Evolutionary conservation across 495 filamentous ascomycete species (phyloP).

Genomic region (Aspergillus ellipticus): DNA sequence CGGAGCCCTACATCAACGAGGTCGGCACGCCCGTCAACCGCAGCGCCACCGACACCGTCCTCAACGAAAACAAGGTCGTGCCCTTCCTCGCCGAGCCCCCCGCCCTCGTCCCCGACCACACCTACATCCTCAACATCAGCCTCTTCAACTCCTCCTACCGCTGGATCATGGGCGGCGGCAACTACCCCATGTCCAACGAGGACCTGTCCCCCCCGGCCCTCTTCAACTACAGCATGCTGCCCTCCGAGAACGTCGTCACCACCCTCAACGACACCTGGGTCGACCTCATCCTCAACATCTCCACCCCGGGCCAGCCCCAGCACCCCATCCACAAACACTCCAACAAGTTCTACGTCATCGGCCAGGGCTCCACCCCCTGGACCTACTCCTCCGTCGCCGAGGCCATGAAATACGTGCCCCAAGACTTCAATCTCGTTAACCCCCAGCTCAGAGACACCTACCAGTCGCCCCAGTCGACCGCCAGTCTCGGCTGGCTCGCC

Average conservation of each 20-base stretch:
- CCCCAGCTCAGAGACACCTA: slow-evolving; percentile 45
- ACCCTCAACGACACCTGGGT: slow-evolving; percentile 51
- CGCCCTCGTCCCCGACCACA: neutral
- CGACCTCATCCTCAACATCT: slow-evolving; percentile 44
- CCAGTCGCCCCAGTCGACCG: slow-evolving; percentile 24
- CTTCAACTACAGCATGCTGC: slow-evolving; percentile 22
- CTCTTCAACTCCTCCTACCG: neutral
- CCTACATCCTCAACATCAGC: neutral
- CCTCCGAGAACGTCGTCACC: slow-evolving; percentile 18
- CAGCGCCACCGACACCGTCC: neutral
- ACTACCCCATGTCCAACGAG: slow-evolving; percentile 16
- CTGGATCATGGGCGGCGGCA: neutral
- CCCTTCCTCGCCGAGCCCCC: slow-evolving; percentile 9
- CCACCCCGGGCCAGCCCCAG: slow-evolving; percentile 28
- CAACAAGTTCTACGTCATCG: slow-evolving; percentile 47
- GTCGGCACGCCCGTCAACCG: slow-evolving; percentile 19
- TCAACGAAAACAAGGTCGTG: slow-evolving; percentile 19
- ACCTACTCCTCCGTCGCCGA: slow-evolving; percentile 39
- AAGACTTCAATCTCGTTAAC: slow-evolving; percentile 43
- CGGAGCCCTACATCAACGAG: slow-evolving; percentile 37
- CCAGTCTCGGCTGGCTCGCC: slow-evolving; percentile 40
- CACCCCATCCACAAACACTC: slow-evolving; percentile 56
- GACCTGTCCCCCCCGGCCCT: slow-evolving; percentile 31
- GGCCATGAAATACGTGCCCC: slow-evolving; percentile 35
- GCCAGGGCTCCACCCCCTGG: slow-evolving; percentile 36